Evolutionary conservation across 2,329 filamentous ascomycete species (phyloP), one percentile per base, ranked within the genome.

Genomic region (Lachnum nothofagi): DNA sequence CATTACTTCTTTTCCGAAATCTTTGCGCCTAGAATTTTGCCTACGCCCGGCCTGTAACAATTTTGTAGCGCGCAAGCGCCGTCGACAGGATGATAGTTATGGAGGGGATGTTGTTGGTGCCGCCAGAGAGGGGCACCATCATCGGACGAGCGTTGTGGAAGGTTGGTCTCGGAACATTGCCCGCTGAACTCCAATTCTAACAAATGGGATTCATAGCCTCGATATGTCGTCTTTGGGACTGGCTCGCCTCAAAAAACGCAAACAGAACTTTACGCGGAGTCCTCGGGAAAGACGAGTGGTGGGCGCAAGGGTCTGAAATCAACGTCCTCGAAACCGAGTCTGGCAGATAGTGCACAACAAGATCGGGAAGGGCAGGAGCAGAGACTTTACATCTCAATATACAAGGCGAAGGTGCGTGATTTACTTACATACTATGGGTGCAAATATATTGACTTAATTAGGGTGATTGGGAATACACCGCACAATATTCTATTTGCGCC

Each of bases 171-270:
- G 42, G 33, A 29, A 24, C 16, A 22, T 27, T 22, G n/a, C 16
- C 8, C 14, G 14, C 6, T n/a, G 35, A 2, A 16, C 17, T 25
- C 22, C 10, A 20, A 7, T 34, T 48, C 33, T 42, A 22, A 31
- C 7, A 22, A 41, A 25, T 47, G 14, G 42, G 42, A 17, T 31
- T 39, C 57, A 31, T 62, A 83, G 80, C 60, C 74, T 61, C 79
- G 81, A 65, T 82, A 79, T 64, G 73, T 84, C 41, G 70, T 80
- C 48, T 68, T 83, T 48, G 78, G 78, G 47, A 67, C 67, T n/a
- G 65, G 65, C 49, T 66, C 65, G 44, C 70, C 42, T 69, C 40
- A 65, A 65, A 54, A 70, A 63, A 55, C 65, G 64, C 53, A 78
- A 71, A 75, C 78, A 37, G 79, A 83, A 53, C 63, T 59, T 51